A percentile compares a stretch with the other conserved stretches of the same genome.
Evolutionary conservation across 805 yeast species (phyloP).

Genomic region (Ogataea trehalophila): DNA sequence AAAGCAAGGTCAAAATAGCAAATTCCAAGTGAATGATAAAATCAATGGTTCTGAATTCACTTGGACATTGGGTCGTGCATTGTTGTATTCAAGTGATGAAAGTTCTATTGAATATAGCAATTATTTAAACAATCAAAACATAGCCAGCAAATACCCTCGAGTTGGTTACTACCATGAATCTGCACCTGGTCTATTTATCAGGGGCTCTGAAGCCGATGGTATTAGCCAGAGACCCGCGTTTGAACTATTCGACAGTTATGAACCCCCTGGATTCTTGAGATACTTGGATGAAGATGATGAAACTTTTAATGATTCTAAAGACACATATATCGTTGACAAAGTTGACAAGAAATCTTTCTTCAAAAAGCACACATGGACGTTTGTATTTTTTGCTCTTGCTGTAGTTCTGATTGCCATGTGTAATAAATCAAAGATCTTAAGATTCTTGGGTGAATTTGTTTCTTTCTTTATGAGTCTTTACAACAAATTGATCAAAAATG

Average conservation of each 20-base stretch:
- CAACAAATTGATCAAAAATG: constrained; percentile 1
- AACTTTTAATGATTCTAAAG: constrained; percentile 28
- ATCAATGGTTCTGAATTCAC: constrained; percentile 79
- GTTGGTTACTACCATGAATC: constrained; percentile 48
- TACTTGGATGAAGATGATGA: constrained; percentile 28
- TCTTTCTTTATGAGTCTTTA: constrained; percentile 12
- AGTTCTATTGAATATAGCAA: constrained; percentile 36
- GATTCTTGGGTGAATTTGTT: constrained; percentile 15
- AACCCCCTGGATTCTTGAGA: constrained; percentile 17
- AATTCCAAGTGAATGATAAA: constrained; percentile 46
- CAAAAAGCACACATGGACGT: constrained; percentile 12
- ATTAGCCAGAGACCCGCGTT: constrained; percentile 40
- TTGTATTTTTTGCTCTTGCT: constrained; percentile 4
- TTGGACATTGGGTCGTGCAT: constrained; percentile 87
- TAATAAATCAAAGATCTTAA: constrained; percentile 16
- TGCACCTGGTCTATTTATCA: constrained; percentile 40
- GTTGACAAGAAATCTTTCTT: constrained; percentile 35
- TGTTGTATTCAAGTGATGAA: constrained; percentile 57
- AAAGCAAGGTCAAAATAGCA: constrained; percentile 39
- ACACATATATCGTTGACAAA: constrained; percentile 36
- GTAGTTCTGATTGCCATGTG: constrained; percentile 5
- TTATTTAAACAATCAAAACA: constrained; percentile 19
- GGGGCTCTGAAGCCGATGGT: constrained; percentile 50
- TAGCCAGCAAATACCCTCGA: constrained; percentile 8
- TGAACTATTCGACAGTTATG: constrained; percentile 16